A percentile compares a stretch with the other conserved stretches of the same genome.
Evolutionary conservation across 257 asterid genomes (phyloP).

Genomic region (Solanum bulbocastanum): DNA sequence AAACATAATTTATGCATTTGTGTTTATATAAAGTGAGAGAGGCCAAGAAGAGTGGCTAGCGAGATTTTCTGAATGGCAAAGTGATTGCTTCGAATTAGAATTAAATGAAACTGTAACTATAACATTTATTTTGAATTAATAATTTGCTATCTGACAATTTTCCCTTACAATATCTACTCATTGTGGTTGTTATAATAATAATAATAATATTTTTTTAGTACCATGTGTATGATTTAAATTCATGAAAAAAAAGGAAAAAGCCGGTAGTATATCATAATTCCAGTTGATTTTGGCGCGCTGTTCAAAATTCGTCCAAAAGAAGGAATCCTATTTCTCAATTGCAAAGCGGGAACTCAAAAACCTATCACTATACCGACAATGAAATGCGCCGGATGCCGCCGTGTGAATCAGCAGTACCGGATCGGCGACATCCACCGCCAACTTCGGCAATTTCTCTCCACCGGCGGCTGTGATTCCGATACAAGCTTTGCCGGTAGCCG

Average conservation of each 20-base stretch:
- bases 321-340: background rate
- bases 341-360: background rate
- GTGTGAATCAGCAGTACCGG: slow-evolving; percentile 28
- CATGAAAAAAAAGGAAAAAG: background rate
- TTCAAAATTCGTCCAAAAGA: background rate
- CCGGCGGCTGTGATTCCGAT: slow-evolving; percentile 68
- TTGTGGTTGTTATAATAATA: too few species aligned
- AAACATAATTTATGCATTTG: too few species aligned
- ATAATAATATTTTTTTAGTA: too few species aligned
- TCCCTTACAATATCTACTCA: too few species aligned
- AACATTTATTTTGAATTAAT: too few species aligned
- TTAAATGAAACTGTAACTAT: too few species aligned
- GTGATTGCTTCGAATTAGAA: too few species aligned
- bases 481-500: slow-evolving; percentile 83
- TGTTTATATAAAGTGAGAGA: too few species aligned
- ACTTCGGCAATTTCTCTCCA: slow-evolving; percentile 41
- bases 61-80: too few species aligned
- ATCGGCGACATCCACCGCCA: slow-evolving; percentile 67
- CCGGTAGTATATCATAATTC: background rate
- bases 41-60: too few species aligned
- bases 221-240: background rate
- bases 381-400: slow-evolving; percentile 58
- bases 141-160: too few species aligned
- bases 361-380: slow-evolving; percentile 3
- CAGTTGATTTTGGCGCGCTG: slow-evolving; percentile 2